Base-by-base conservation (phyloP, 306 rosid genomes). In the Acacia melanoxylon region DNA sequence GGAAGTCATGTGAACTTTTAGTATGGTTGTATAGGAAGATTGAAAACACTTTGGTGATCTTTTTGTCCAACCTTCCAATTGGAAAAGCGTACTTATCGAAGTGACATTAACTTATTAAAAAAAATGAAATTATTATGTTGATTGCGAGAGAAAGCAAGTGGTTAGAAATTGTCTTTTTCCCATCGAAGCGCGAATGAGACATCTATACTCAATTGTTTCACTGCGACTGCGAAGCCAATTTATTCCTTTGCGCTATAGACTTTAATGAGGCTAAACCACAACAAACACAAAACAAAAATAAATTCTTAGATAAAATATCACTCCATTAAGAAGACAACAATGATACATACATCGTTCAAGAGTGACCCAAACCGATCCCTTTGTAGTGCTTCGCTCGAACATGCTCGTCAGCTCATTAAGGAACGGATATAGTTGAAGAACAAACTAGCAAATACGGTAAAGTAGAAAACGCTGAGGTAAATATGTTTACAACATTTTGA, bases 1-100 rank as follows among this genome's bases (percentile, higher is more conserved):
- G 79, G 98, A 90, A 68, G 99, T 96, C 99, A 96, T 96, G 86
- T 89, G 99, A 56, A 97, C 99, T 90, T 92, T 96, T 6, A 96
- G 85, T 80, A 96, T 91, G 61, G 98, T 93, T 48, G 99, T 97
- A 68, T 96, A 96, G 25, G 99, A 96, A 78, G 98, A 94, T 89
- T 96, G 99, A 85, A 96, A 96, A 74, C 93, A 97, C 86, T 81
- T n/a, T n/a, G 91, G 84, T 96, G 98, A 83, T 96, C 99, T 92
- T 92, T 96, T 11, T 86, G 88, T 40, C 99, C 98, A 86, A 96
- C 99, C 99, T 96, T 74, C 77, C 70, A 79, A 89, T 81, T 44
- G 41, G 65, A 80, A 83, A 81, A 81, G 44, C 24, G 22, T 46
- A 33, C 68, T 61, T 25, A 25, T 61, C 8, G 67, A 25, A 61